A percentile compares a stretch with the other conserved stretches of the same genome.
These are phyloP conservation scores for Artemisia argyi DNA, from an alignment of 129 eudicot genomes.

Conservation along the genomic window DNA sequence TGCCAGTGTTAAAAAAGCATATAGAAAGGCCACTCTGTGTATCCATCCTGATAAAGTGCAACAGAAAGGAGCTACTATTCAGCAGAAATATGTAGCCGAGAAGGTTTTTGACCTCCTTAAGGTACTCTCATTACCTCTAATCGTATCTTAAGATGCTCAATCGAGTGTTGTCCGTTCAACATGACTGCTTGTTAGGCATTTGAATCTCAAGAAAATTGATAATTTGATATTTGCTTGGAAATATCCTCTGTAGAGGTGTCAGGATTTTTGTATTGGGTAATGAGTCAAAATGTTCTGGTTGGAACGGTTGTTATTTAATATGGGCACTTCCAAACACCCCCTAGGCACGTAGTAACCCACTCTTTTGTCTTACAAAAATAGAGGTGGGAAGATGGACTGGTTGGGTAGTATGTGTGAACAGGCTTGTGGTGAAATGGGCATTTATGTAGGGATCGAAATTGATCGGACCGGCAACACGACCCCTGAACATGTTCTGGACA, in stretches of 20 bases:
- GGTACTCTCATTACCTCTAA: constrained; percentile 42
- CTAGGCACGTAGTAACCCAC: not conserved
- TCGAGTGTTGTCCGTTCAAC: not conserved
- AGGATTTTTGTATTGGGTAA: too few relatives aligned
- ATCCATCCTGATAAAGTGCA: constrained; percentile 99
- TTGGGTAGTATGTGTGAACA: too few relatives aligned
- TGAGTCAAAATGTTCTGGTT: too few relatives aligned
- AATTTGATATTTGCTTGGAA: not conserved
- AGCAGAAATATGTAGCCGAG: constrained; percentile 92
- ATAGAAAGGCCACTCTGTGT: constrained; percentile 91
- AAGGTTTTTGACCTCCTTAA: constrained; percentile 93
- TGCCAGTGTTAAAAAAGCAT: constrained; percentile 76
- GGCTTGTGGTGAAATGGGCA: too few relatives aligned
- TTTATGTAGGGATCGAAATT: too few relatives aligned
- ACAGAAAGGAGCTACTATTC: constrained; percentile 94
- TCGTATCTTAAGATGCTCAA: not conserved
- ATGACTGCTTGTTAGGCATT: not conserved
- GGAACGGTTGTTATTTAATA: too few relatives aligned
- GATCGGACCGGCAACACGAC: too few relatives aligned
- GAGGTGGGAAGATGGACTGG: too few relatives aligned
- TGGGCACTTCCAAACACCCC: constrained; percentile 4
- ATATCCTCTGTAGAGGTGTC: too few relatives aligned
- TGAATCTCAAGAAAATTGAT: not conserved
- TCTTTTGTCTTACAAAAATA: too few relatives aligned
- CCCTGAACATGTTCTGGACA: too few relatives aligned